These are phyloP conservation scores for Takakia lepidozioides DNA, from an alignment of 225 moss, liverwort and hornwort genomes.

Conservation along the genomic window DNA sequence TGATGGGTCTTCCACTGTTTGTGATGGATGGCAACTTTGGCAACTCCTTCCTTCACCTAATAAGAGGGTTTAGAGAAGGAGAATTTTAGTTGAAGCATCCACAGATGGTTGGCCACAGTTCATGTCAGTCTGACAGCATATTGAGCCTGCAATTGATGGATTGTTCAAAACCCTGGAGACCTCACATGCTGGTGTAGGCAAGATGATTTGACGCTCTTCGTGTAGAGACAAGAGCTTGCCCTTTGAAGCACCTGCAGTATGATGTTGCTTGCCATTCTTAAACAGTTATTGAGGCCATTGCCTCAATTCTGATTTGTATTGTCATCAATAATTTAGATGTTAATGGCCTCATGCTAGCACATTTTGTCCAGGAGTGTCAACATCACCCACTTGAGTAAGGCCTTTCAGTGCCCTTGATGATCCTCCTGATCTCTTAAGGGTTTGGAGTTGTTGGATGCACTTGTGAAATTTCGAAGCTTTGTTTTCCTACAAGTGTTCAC, in stretches of 20 bases:
- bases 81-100: not conserved
- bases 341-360: too few species aligned
- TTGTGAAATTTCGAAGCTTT: too few species aligned
- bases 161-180: constrained; percentile 16
- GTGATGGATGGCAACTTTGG: constrained; percentile 10
- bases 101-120: not conserved
- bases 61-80: constrained; percentile 4
- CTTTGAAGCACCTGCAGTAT: constrained; percentile 20
- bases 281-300: constrained; percentile 23
- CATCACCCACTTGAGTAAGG: too few species aligned
- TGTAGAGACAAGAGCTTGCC: constrained; percentile 8
- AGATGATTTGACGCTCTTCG: constrained; percentile 8
- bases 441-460: too few species aligned
- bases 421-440: too few species aligned
- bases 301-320: constrained; percentile 55
- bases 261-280: constrained; percentile 52
- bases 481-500: too few species aligned
- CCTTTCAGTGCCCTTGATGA: too few species aligned
- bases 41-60: constrained; percentile 6
- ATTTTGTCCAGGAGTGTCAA: too few species aligned
- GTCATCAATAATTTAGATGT: constrained; percentile 57
- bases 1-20: constrained; percentile 27
- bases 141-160: constrained; percentile 20
- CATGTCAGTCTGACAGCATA: constrained; percentile 10
- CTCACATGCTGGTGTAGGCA: constrained; percentile 33